Base-by-base conservation (phyloP, 1,284 basidiomycete genomes). In the Singerocomus inundabilis region DNA sequence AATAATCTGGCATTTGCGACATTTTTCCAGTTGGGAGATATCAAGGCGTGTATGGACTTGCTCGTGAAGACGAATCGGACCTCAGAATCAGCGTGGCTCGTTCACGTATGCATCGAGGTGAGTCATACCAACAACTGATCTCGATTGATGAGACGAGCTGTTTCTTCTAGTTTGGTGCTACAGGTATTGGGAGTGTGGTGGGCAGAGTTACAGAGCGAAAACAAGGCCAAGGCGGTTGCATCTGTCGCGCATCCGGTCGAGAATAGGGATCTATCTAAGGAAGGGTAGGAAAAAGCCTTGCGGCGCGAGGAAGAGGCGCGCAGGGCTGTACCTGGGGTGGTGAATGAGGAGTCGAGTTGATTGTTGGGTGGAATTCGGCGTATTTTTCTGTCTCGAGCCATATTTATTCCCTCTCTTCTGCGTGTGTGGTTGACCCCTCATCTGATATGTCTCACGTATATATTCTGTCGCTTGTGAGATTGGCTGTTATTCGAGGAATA, bases 1-100 rank as follows among this genome's bases (percentile, higher is more conserved):
- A 95, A 95, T 65, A 98, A 99, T 71, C 76, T 99, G 46, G 93
- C 96, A 5, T 98, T 99, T 70, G 92, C 92, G 6, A 84, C 86
- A 3, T 79, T 84, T 48, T 82, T n/a, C n/a, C n/a, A n/a, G n/a
- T n/a, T n/a, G n/a, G 91, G 92, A 12, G 87, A 97, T 67, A 75
- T 85, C 0, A 73, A 78, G 18, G 72, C 78, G 7, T 98, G 94
- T 65, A 84, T 96, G 36, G 89, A 95, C 61, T 72, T 98, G 21
- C 76, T 99, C 15, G 72, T 88, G 36, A 84, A 85, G 62, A 98
- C 95, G 1, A 84, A 89, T 51, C 82, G 96, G 33, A 80, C 85
- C 15, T 86, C 94, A 0, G 97, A 99, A 71, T 97, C 94, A 3
- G 94, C 94, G 9, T 70, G 98, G 52, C 97, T 99, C 67, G 92